Conservation (phyloP, 257 asterid species). For the Anisodus acutangulus region DNA sequence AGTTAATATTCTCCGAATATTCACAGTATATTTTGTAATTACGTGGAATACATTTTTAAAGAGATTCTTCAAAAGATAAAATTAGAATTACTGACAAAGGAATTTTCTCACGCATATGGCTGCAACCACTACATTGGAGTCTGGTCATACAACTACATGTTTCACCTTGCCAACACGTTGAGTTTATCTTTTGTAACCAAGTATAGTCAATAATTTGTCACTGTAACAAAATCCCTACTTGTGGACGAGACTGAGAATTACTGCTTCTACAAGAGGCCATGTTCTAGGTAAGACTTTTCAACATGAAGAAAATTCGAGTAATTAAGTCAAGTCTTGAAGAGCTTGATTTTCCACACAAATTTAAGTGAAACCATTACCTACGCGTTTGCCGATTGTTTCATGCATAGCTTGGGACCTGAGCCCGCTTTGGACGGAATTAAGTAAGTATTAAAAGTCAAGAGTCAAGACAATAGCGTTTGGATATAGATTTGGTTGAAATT, state of each 20-base stretch:
- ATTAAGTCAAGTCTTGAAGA: background rate
- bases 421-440: background rate
- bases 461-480: background rate
- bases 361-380: background rate
- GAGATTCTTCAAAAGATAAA: too few relatives aligned
- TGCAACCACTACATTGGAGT: too few relatives aligned
- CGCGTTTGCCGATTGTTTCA: background rate
- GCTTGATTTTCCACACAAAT: background rate
- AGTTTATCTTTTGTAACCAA: background rate
- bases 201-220: background rate
- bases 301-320: background rate
- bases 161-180: background rate
- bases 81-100: too few relatives aligned
- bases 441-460: too few relatives aligned
- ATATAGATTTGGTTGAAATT: too few relatives aligned
- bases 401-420: background rate
- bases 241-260: background rate
- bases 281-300: background rate
- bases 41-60: too few relatives aligned
- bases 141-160: too few relatives aligned
- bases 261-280: background rate
- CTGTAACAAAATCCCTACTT: background rate
- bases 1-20: too few relatives aligned
- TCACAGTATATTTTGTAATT: too few relatives aligned
- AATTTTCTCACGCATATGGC: too few relatives aligned